phyloP scores from a whole-genome alignment of 2,329 filamentous ascomycete species.

The Simplicillium sp. region DNA sequence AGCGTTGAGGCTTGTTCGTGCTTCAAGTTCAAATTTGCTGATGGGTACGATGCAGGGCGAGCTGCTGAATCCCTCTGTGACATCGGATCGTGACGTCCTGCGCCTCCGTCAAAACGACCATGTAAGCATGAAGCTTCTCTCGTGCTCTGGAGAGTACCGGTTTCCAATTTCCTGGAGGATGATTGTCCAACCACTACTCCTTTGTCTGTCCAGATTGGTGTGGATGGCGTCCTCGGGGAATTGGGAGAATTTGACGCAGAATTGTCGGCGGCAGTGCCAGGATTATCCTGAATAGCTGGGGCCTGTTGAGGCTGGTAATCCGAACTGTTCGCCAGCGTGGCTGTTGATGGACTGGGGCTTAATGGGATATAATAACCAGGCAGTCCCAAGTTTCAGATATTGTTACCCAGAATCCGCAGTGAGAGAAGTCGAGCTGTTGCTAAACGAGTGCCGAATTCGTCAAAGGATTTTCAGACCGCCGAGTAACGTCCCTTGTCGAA shows the following conservation, averaged over 20 bases:
- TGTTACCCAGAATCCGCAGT: neutral
- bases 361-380: constrained; percentile 23
- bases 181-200: constrained; percentile 18
- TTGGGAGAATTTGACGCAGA: constrained; percentile 19
- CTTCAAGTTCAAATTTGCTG: constrained; percentile 33
- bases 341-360: constrained; percentile 16
- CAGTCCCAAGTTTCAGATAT: constrained; percentile 15
- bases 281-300: constrained; percentile 18
- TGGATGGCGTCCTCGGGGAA: constrained; percentile 18
- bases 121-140: constrained; percentile 27
- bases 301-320: constrained; percentile 25
- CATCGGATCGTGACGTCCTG: constrained; percentile 54
- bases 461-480: too few species aligned
- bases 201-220: constrained; percentile 23
- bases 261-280: constrained; percentile 16
- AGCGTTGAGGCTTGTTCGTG: constrained; percentile 16
- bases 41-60: constrained; percentile 43
- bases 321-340: constrained; percentile 24
- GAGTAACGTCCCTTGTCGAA: too few species aligned
- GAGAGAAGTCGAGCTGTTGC: neutral
- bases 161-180: constrained; percentile 11
- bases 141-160: constrained; percentile 36
- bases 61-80: constrained; percentile 50
- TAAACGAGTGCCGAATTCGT: neutral
- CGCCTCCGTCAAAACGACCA: constrained; percentile 12